Evolutionary conservation across 2,329 filamentous ascomycete species (phyloP).

Genomic region (Beauveria rudraprayagi): DNA sequence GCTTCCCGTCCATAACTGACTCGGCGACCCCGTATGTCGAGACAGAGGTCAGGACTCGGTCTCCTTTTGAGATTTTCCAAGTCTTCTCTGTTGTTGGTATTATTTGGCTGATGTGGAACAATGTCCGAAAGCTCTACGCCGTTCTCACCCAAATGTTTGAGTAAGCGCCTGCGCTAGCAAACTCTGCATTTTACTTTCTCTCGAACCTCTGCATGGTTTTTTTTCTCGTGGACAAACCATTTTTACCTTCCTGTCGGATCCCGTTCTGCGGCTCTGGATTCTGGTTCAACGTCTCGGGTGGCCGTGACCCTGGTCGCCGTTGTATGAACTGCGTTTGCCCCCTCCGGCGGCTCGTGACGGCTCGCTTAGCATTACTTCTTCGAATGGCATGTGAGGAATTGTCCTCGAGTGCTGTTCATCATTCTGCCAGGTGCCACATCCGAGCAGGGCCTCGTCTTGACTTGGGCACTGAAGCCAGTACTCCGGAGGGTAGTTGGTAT

Average conservation of each 20-base stretch:
- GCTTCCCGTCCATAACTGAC: slow-evolving; percentile 64
- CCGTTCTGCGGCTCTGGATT: neutral
- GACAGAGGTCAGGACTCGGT: slow-evolving; percentile 47
- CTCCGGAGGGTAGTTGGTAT: neutral
- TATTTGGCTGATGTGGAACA: slow-evolving; percentile 34
- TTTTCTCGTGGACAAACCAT: neutral
- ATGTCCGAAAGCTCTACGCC: slow-evolving; percentile 22
- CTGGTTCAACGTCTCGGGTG: neutral
- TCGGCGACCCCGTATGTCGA: slow-evolving; percentile 43
- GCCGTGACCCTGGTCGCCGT: neutral
- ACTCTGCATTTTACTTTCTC: neutral
- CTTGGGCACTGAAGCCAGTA: neutral
- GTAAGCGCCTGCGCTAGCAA: neutral
- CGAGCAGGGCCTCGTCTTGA: neutral
- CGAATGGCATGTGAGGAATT: neutral
- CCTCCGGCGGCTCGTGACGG: no score
- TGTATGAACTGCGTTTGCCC: neutral
- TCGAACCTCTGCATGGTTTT: neutral
- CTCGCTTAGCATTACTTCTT: neutral
- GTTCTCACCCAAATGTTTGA: slow-evolving; percentile 1
- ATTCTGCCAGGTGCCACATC: neutral
- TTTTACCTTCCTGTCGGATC: neutral
- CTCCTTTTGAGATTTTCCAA: slow-evolving; percentile 47
- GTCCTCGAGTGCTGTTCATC: neutral
- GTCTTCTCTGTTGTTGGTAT: slow-evolving; percentile 44